phyloP scores from a whole-genome alignment of 805 yeast species.

The Zygosaccharomyces rouxii region DNA sequence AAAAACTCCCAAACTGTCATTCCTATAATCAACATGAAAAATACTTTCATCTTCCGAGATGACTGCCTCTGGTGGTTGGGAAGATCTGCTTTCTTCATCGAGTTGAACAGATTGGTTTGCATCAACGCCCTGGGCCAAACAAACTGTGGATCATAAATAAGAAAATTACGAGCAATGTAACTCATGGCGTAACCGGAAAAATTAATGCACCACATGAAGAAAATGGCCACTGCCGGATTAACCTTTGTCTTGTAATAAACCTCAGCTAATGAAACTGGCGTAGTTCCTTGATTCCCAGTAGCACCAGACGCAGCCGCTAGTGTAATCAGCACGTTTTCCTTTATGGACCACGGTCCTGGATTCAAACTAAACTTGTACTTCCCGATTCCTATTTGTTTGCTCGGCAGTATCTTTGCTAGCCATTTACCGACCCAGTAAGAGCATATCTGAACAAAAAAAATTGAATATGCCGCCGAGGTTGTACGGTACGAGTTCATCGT shows the following conservation, averaged over 20 bases:
- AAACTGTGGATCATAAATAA: slow-evolving; percentile 46
- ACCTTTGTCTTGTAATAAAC: slow-evolving; percentile 40
- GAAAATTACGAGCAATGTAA: slow-evolving; percentile 44
- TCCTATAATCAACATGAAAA: slow-evolving; percentile 34
- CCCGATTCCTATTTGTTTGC: slow-evolving; percentile 22
- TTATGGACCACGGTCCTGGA: slow-evolving; percentile 55
- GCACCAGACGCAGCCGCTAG: slow-evolving; percentile 46
- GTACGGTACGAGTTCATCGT: slow-evolving; percentile 28
- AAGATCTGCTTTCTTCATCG: slow-evolving; percentile 13
- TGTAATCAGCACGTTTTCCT: slow-evolving; percentile 46
- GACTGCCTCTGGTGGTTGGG: neutral
- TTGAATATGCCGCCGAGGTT: slow-evolving; percentile 43
- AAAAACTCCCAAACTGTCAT: slow-evolving; percentile 46
- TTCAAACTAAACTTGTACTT: slow-evolving; percentile 37
- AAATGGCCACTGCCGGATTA: slow-evolving; percentile 36
- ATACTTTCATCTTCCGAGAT: slow-evolving; percentile 34
- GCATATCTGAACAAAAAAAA: slow-evolving; percentile 48
- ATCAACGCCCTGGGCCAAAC: slow-evolving; percentile 45
- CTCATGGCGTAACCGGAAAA: slow-evolving; percentile 52
- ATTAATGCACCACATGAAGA: slow-evolving; percentile 49
- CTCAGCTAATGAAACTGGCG: slow-evolving; percentile 38
- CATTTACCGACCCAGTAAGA: slow-evolving; percentile 46
- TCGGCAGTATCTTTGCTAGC: slow-evolving; percentile 42
- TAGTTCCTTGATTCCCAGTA: slow-evolving; percentile 48
- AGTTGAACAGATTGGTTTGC: slow-evolving; percentile 45